These are phyloP conservation scores for Apiospora rasikravindrae DNA, from an alignment of 2,329 filamentous ascomycete species.

Conservation along the genomic window DNA sequence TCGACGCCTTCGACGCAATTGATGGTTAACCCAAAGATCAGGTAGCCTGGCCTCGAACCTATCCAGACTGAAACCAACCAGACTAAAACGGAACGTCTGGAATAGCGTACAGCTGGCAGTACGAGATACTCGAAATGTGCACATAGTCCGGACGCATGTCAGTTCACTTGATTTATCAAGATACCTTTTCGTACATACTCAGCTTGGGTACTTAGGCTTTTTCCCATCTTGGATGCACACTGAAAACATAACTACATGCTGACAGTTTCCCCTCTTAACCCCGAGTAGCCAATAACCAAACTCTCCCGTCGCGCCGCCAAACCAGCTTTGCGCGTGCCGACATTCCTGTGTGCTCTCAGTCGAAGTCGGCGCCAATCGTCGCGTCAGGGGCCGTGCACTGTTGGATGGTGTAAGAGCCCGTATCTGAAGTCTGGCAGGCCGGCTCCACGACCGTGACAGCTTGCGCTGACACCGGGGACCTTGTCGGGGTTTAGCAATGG, in stretches of 20 bases:
- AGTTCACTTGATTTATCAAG: not conserved
- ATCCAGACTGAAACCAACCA: not conserved
- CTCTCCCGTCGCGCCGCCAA: too few species aligned
- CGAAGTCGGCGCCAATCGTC: not conserved
- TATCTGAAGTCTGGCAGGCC: not conserved
- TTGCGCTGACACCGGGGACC: not conserved
- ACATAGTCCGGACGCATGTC: not conserved
- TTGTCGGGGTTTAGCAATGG: not conserved
- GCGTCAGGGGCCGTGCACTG: constrained; percentile 1
- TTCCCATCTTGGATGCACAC: not conserved
- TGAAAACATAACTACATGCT: not conserved
- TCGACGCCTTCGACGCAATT: not conserved
- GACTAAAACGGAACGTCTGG: not conserved
- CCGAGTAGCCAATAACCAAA: not conserved
- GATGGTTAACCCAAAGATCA: not conserved
- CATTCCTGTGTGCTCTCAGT: not conserved
- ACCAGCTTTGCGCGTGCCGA: too few species aligned
- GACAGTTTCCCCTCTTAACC: not conserved
- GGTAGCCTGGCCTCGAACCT: not conserved
- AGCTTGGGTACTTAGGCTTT: not conserved
- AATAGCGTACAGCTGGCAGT: not conserved
- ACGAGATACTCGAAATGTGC: not conserved
- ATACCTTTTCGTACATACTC: too few species aligned
- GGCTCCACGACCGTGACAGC: not conserved
- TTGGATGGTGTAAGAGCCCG: not conserved